Evolutionary conservation across 78 protist genomes (phyloP), one percentile per base, ranked within the genome.

Genomic region (Dictyostelium brefeldianum): DNA sequence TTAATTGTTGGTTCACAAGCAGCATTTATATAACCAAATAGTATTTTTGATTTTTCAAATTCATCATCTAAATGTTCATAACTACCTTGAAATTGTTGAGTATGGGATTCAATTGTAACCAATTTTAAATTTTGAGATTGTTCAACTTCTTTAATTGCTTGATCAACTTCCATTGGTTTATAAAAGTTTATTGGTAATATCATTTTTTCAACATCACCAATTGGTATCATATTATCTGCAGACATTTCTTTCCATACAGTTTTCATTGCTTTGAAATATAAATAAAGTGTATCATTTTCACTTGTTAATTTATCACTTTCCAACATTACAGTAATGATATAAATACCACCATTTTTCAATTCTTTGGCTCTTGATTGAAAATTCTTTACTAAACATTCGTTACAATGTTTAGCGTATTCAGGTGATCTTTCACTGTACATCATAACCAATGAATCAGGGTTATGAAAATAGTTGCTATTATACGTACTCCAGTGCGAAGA

Each of bases 321-420:
- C 27, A 29, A 29, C 46, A 67, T 67, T 5, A 67, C 20, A 4
- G 75, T 67, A 12, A 67, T 1, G 22, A 67, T 31, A 22, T 29
- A 67, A 67, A 67, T 46, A 17, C 75, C 75, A 67, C 75, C 75
- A 27, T 67, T 67, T 67, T 67, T 67, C 15, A 67, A 67, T 67
- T 67, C 75, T 43, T 71, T 71, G 0, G 54, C 50, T 18, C 79
- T 20, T 12, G 18, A 4, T 67, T 41, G 31, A 31, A 67, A 67
- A 18, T 67, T 67, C 5, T 27, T 67, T 15, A 27, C 18, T 3
- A 43, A 12, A n/a, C 3, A n/a, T 8, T 43, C 79, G 14, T n/a
- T 41, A n/a, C 54, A 71, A n/a, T 71, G 27, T 11, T 46, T 46
- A 41, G 18, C 29, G 17, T 31, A 71, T n/a, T 43, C 79, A 8